Conservation (phyloP, 805 yeast genomes). For the Sugiyamaella smithiae region DNA sequence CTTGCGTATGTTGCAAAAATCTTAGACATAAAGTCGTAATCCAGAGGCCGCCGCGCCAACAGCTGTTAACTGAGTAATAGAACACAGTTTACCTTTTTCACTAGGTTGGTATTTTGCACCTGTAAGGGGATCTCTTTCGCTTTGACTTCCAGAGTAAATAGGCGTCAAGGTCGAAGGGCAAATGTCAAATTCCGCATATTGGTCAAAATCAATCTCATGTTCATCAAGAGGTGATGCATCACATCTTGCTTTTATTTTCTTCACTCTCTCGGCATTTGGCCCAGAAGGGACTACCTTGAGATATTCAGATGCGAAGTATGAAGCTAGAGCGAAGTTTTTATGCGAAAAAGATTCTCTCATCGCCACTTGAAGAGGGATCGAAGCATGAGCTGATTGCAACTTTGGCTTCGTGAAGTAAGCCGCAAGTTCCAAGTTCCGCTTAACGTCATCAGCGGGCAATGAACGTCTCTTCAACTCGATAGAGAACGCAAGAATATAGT, state of each 20-base stretch:
- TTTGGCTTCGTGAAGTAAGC: conserved; percentile 90
- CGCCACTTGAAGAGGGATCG: conserved; percentile 90
- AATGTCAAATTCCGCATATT: conserved; percentile 83
- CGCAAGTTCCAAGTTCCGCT: conserved; percentile 90
- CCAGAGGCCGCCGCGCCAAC: conserved; percentile 95
- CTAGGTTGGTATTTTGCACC: conserved; percentile 81
- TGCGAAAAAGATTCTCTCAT: conserved; percentile 87
- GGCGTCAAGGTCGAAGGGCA: conserved; percentile 89
- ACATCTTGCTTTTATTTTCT: conserved; percentile 73
- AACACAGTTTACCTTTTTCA: conserved; percentile 76
- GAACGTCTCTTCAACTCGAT: conserved; percentile 88
- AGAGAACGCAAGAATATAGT: conserved; percentile 87
- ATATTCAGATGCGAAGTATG: conserved; percentile 84
- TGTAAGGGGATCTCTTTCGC: conserved; percentile 74
- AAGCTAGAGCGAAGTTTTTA: conserved; percentile 84
- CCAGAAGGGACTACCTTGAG: conserved; percentile 68
- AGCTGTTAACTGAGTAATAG: conserved; percentile 67
- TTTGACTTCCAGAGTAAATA: conserved; percentile 71
- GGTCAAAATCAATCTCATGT: conserved; percentile 87
- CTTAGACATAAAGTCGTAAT: conserved; percentile 46
- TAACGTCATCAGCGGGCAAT: conserved; percentile 58
- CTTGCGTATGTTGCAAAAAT: neutral
- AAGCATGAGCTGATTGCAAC: conserved; percentile 76
- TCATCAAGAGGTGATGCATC: conserved; percentile 83
- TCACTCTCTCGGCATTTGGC: conserved; percentile 67